Evolutionary conservation across 2,329 filamentous ascomycete genomes (phyloP).

Genomic region (Colletotrichum euphorbiae): DNA sequence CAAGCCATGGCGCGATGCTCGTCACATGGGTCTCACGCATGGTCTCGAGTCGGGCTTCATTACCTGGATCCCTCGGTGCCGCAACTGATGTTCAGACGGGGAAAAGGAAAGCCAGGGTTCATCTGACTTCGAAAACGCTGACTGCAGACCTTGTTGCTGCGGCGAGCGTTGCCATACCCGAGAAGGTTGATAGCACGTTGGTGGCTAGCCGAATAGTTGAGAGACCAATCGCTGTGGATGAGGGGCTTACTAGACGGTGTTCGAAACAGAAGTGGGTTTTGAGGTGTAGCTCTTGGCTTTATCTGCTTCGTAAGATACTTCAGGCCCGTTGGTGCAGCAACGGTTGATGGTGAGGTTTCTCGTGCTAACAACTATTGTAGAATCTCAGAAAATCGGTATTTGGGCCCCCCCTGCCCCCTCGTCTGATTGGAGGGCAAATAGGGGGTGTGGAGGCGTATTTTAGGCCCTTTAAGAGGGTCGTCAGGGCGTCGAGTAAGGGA

Average conservation of each 20-base stretch:
- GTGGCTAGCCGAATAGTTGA: not conserved
- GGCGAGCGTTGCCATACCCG: not conserved
- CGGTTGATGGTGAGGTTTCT: not conserved
- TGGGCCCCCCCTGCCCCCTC: too few species aligned
- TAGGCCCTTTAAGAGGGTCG: too few species aligned
- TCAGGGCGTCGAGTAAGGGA: too few species aligned
- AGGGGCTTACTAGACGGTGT: not conserved
- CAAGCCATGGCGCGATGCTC: not conserved
- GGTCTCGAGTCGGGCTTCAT: constrained; percentile 6
- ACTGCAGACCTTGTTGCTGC: not conserved
- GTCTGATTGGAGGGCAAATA: too few species aligned
- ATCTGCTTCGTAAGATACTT: not conserved
- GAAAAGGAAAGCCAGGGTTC: constrained; percentile 7
- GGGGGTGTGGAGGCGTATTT: too few species aligned
- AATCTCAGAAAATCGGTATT: too few species aligned
- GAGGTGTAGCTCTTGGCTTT: constrained; percentile 1
- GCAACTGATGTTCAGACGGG: not conserved
- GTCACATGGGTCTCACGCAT: not conserved
- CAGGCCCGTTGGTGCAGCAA: not conserved
- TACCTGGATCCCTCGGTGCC: not conserved
- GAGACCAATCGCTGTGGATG: not conserved
- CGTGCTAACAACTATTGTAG: not conserved
- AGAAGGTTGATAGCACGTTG: not conserved
- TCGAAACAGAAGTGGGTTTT: constrained; percentile 7
- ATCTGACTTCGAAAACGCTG: constrained; percentile 6